phyloP scores from a whole-genome alignment of 192 early-diverging fungal genomes.

The Oehlia diaphana region DNA sequence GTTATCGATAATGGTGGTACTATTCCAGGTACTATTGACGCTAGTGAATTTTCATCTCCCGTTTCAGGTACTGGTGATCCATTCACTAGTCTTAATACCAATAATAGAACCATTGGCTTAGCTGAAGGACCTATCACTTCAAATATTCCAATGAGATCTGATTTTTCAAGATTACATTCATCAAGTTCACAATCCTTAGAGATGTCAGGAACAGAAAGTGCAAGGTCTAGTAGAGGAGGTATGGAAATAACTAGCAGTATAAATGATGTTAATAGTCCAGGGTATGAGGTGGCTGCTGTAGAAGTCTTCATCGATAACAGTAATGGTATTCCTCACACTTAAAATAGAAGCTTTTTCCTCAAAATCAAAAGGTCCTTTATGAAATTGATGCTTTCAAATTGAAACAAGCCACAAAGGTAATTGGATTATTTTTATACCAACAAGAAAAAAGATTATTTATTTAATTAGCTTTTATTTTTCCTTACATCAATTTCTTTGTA shows the following conservation, averaged over 20 bases:
- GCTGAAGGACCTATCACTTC: not conserved
- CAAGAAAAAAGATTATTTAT: not conserved
- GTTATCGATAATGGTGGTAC: not conserved
- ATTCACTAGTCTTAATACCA: not conserved
- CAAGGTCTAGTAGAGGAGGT: not conserved
- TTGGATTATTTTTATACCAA: not conserved
- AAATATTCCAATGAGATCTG: not conserved
- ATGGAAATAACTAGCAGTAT: conserved; percentile 1
- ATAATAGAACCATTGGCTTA: not conserved
- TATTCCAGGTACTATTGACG: not conserved
- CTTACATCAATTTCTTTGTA: not conserved
- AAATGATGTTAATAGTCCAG: not conserved
- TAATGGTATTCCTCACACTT: conserved; percentile 21
- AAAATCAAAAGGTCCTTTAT: conserved; percentile 2
- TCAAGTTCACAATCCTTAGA: not conserved
- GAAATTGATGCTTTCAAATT: not conserved
- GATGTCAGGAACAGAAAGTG: not conserved
- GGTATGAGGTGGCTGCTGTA: conserved; percentile 1
- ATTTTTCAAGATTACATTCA: not conserved
- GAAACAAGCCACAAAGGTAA: not conserved
- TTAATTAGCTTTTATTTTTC: not conserved
- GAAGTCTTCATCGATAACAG: conserved; percentile 16
- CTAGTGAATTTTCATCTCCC: not conserved
- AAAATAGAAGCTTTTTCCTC: not conserved
- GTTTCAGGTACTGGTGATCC: conserved; percentile 4